Evolutionary conservation across 257 asterid genomes (phyloP).

Genomic region (Nicotiana tabacum): DNA sequence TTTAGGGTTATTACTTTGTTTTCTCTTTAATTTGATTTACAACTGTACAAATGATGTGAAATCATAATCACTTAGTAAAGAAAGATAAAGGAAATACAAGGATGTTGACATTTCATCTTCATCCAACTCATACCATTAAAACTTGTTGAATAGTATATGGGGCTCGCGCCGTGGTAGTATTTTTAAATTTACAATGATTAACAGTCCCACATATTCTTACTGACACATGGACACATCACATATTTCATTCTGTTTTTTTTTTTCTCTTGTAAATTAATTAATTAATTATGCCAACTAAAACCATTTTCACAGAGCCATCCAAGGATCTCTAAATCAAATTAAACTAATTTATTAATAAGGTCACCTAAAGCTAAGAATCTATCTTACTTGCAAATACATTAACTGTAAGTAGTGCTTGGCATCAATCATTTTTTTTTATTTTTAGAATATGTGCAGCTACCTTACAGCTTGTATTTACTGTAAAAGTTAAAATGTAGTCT

Average conservation of each 20-base stretch:
- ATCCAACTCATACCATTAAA: slow-evolving; percentile 32
- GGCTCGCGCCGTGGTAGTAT: neutral
- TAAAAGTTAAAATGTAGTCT: neutral
- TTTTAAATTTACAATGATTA: slow-evolving; percentile 24
- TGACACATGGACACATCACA: slow-evolving; percentile 8
- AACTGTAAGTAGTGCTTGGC: slow-evolving; percentile 19
- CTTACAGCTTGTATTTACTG: slow-evolving; percentile 5
- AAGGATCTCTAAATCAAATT: slow-evolving; percentile 18
- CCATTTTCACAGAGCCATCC: slow-evolving; percentile 17
- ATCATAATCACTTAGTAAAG: neutral
- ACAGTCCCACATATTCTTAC: slow-evolving; percentile 11
- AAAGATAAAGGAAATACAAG: slow-evolving; percentile 1
- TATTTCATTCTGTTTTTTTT: neutral
- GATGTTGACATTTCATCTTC: slow-evolving; percentile 48
- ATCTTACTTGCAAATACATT: slow-evolving; percentile 22
- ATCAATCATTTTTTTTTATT: neutral
- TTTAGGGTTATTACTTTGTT: neutral
- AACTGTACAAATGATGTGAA: slow-evolving; percentile 4
- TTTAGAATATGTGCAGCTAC: neutral
- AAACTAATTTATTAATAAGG: neutral
- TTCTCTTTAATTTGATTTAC: neutral
- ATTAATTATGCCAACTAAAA: slow-evolving; percentile 14
- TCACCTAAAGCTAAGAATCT: slow-evolving; percentile 22
- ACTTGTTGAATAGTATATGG: slow-evolving; percentile 2
- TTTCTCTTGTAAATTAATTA: neutral